Evolutionary conservation across 2,329 filamentous ascomycete species (phyloP), one percentile per base, ranked within the genome.

Genomic region (Aureobasidium sp.): DNA sequence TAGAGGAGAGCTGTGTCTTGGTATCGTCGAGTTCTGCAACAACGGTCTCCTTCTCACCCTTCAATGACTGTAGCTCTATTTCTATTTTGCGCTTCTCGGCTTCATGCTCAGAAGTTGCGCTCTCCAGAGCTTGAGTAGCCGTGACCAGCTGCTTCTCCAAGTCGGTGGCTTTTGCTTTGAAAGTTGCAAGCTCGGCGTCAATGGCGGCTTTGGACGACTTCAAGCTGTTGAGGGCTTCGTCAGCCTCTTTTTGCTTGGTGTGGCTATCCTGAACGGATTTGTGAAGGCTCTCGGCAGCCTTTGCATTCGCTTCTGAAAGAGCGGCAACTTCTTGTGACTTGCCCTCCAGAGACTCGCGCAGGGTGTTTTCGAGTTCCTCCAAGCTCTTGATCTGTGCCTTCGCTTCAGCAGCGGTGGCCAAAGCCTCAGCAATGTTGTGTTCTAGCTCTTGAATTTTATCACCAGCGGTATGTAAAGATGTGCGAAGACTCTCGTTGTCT

Each of bases 121-220:
- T 44, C 4, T 62, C 49, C 13, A 50, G 16, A 5, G 41, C 42
- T 16, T 53, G 30, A 13, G 44, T 61, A 27, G 67, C 66, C 16
- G 64, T 59, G 29, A 61, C 50, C 5, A 67, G 62, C 37, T 66
- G 62, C 52, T 63, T 41, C 32, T 66, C 59, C 16, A 69, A 52
- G 5, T 61, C 41, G 5, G 54, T 30, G 9, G 64, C 58, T 32
- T 45, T 59, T 2, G 45, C 25, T 49, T 63, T 61, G 48, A 58
- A 53, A 21, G 59, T 47, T 25, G 47, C 53, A 6, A 59, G 55
- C 3, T 62, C n/a, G 10, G 52, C 36, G 34, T 57, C 61, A 29
- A 50, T 57, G 16, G 41, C 27, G 13, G 52, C 53, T 16, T 62
- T 62, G 32, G 53, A 49, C 5, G 42, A 47, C 13, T 59, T 58